Percentiles rank a stretch among this genome's conserved stretches.
phyloP scores from a whole-genome alignment of 2,329 filamentous ascomycete species.

The Penicillium sp. region DNA sequence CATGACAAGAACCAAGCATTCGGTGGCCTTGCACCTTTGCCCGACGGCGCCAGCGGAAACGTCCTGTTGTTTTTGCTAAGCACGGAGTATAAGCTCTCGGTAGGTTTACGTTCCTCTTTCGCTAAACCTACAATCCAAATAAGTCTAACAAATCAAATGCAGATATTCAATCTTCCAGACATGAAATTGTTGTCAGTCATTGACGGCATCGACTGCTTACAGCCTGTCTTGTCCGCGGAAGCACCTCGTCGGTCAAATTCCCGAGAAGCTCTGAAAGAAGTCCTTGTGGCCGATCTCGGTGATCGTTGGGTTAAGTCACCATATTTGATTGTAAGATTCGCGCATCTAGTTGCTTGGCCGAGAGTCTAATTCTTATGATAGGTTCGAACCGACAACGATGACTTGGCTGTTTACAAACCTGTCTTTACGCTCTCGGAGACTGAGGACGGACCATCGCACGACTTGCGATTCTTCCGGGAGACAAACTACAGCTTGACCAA shows the following conservation, averaged over 20 bases:
- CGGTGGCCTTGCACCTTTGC: conserved; percentile 28
- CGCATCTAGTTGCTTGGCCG: neutral
- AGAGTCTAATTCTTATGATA: conserved; percentile 33
- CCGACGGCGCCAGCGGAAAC: conserved; percentile 40
- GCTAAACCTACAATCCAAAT: neutral
- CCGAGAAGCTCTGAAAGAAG: conserved; percentile 70
- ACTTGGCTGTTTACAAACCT: conserved; percentile 83
- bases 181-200: conserved; percentile 69
- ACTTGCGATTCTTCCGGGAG: conserved; percentile 71
- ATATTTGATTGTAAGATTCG: conserved; percentile 68
- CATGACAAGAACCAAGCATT: conserved; percentile 60
- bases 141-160: neutral
- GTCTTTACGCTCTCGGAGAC: conserved; percentile 47
- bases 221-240: conserved; percentile 68
- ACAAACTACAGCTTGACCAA: conserved; percentile 64
- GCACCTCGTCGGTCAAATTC: conserved; percentile 65
- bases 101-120: conserved; percentile 43
- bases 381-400: conserved; percentile 74
- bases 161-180: conserved; percentile 74
- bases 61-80: conserved; percentile 74
- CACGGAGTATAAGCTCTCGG: conserved; percentile 67
- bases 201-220: conserved; percentile 72
- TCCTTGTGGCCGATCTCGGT: conserved; percentile 79
- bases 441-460: conserved; percentile 8
- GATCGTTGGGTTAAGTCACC: conserved; percentile 66